A percentile compares a stretch with the other conserved stretches of the same genome.
Evolutionary conservation across 1,284 basidiomycete species (phyloP).

Genomic region (Trichosporon coremiiforme): DNA sequence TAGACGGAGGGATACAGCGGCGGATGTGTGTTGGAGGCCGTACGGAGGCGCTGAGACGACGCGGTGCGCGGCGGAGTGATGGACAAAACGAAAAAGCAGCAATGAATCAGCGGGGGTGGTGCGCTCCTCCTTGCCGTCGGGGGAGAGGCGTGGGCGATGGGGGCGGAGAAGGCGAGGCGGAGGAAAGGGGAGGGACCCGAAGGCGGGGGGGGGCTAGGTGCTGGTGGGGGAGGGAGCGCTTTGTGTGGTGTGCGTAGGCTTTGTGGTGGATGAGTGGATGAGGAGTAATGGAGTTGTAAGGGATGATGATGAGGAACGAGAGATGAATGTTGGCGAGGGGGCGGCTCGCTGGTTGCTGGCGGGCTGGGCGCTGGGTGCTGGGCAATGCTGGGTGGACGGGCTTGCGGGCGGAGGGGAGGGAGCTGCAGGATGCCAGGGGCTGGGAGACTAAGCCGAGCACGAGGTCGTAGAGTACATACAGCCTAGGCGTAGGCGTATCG

Average conservation of each 20-base stretch:
- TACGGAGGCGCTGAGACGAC: background rate
- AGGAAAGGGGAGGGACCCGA: constrained; percentile 8
- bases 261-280: constrained; percentile 15
- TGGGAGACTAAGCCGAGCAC: constrained; percentile 9
- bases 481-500: background rate
- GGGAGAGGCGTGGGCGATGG: constrained; percentile 1
- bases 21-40: background rate
- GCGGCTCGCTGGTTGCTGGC: no score
- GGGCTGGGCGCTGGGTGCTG: background rate
- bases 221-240: constrained; percentile 7
- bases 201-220: background rate
- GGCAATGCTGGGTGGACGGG: background rate
- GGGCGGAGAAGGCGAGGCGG: constrained; percentile 1
- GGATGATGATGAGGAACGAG: constrained; percentile 15
- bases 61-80: background rate
- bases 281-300: constrained; percentile 14
- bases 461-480: background rate
- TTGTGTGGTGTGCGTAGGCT: background rate
- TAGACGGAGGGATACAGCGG: background rate
- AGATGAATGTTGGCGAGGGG: constrained; percentile 13
- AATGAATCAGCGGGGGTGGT: constrained; percentile 4
- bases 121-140: background rate
- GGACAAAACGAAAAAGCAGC: background rate
- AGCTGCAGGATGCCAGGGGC: no score
- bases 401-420: background rate